These are phyloP conservation scores for Aspergillus piperis DNA, from an alignment of 2,329 filamentous ascomycete species.

Conservation along the genomic window DNA sequence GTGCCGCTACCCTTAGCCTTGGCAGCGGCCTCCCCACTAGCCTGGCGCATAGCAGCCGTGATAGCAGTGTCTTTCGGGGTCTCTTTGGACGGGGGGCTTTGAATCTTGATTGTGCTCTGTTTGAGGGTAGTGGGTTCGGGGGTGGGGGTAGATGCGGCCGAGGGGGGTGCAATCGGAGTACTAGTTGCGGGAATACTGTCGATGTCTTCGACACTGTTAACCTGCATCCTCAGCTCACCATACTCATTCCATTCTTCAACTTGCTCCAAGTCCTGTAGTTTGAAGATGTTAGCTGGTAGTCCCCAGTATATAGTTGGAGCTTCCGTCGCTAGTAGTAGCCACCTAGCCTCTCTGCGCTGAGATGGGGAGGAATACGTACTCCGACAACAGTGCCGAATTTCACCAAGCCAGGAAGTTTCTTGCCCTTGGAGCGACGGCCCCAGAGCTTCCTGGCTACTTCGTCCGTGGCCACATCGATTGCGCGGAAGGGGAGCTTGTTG, in stretches of 20 bases:
- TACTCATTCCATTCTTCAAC: constrained; percentile 99
- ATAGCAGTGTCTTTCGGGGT: constrained; percentile 40
- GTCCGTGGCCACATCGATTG: constrained; percentile 87
- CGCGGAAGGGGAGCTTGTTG: constrained; percentile 91
- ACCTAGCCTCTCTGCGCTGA: neutral
- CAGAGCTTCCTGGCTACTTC: constrained; percentile 86
- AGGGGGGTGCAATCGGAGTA: constrained; percentile 27
- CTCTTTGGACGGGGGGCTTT: constrained; percentile 40
- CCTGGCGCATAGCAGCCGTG: constrained; percentile 46
- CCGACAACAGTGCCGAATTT: constrained; percentile 84
- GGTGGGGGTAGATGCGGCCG: constrained; percentile 27
- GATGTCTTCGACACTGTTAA: constrained; percentile 52
- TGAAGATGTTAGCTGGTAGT: constrained; percentile 11
- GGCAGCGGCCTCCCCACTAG: constrained; percentile 43
- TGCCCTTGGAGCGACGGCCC: constrained; percentile 79
- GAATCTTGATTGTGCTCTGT: constrained; percentile 44
- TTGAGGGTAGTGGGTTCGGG: constrained; percentile 27
- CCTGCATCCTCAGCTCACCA: constrained; percentile 85
- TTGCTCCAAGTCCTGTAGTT: constrained; percentile 77
- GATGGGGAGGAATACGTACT: constrained; percentile 56
- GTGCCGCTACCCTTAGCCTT: constrained; percentile 36
- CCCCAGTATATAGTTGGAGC: neutral
- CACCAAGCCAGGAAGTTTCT: constrained; percentile 85
- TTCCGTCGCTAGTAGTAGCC: neutral
- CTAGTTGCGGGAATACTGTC: constrained; percentile 35